Evolutionary conservation across 2,329 filamentous ascomycete species (phyloP), one percentile per base, ranked within the genome.

Genomic region (Cercospora brassicicola): DNA sequence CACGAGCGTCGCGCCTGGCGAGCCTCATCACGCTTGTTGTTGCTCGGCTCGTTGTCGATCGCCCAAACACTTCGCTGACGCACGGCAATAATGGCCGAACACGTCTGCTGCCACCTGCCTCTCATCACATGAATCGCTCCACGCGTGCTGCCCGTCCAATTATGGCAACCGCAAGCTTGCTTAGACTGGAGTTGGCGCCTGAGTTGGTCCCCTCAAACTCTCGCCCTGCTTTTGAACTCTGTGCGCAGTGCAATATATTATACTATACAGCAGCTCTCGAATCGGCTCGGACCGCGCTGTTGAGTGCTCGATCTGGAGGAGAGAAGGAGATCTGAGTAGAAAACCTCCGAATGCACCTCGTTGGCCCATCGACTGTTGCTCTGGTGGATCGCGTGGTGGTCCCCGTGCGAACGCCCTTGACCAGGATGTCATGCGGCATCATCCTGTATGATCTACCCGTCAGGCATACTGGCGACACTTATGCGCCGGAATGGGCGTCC

Each of bases 141-240:
- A n/a, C 30, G 20, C 26, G 20, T 10, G 53, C 36, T 61, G 59
- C 59, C 56, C 55, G 26, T 45, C 66, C 66, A 23, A 30, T 69
- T 69, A 28, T 28, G 67, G 71, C 60, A 72, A 69, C 57, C 67
- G 70, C 67, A 72, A 53, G 61, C 59, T 67, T 67, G 63, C 65
- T 65, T 30, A 62, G 31, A 64, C 51, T 53, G 30, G 39, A 55
- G 55, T 31, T 42, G 56, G 59, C 60, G 39, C 57, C n/a, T 65
- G 48, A 57, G 30, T 56, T 10, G 51, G 20, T 59, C 30, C 60
- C 60, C 65, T 65, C 55, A 67, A 69, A 48, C 56, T 59, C 65
- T 68, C 66, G 67, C 65, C 67, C 65, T 65, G 59, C 57, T 59
- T 68, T 61, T 63, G 26, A 65, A 53, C 65, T 56, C 39, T 55